Evolutionary conservation across 805 yeast genomes (phyloP).

Genomic region (Starmerella sp.): DNA sequence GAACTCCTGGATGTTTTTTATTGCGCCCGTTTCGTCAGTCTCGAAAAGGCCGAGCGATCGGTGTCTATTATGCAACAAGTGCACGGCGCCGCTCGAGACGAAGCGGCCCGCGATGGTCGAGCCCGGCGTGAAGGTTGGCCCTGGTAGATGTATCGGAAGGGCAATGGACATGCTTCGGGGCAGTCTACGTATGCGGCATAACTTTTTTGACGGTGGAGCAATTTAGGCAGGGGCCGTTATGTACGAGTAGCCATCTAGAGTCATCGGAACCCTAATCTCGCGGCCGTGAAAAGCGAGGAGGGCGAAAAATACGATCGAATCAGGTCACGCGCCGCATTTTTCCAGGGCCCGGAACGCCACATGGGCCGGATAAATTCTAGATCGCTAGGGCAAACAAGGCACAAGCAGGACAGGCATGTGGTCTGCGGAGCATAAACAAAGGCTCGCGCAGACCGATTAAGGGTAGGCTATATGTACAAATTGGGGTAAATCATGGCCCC

Average conservation of each 20-base stretch:
- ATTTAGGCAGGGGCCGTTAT: background rate
- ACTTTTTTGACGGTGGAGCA: background rate
- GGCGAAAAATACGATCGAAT: constrained; percentile 2
- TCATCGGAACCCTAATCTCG: background rate
- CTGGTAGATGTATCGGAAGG: background rate
- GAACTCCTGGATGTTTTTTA: background rate
- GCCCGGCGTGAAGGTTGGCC: background rate
- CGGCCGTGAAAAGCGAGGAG: constrained; percentile 1
- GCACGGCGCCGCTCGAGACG: background rate
- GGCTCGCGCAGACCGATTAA: no score
- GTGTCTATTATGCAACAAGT: background rate
- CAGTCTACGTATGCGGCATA: background rate
- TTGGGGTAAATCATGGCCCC: background rate
- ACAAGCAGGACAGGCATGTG: background rate
- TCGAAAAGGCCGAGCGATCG: background rate
- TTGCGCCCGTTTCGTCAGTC: background rate
- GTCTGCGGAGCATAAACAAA: no score
- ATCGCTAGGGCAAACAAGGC: background rate
- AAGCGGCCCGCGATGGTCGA: background rate
- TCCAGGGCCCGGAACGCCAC: constrained; percentile 1
- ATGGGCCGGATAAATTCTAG: background rate
- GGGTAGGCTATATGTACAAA: background rate
- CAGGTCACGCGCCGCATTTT: background rate
- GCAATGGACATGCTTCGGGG: background rate
- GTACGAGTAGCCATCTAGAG: background rate